phyloP scores from a whole-genome alignment of 1,284 basidiomycete genomes.

The Cryptococcus deneoformans region DNA sequence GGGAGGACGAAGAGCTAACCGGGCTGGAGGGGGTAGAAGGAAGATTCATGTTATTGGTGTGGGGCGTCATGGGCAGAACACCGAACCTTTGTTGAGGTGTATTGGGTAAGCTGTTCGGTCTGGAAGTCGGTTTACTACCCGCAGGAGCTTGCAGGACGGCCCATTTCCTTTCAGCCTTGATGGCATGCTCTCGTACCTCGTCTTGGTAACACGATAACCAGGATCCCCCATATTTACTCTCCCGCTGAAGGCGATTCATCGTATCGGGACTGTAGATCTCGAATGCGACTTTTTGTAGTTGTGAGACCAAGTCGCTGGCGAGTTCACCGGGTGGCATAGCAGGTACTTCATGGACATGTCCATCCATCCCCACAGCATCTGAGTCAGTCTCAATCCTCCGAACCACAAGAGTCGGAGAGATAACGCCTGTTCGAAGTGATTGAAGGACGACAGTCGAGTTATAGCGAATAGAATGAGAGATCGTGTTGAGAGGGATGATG shows the following conservation, averaged over 20 bases:
- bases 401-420: slow-evolving; percentile 88
- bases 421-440: slow-evolving; percentile 87
- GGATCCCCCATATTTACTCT: slow-evolving; percentile 29
- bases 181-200: slow-evolving; percentile 27
- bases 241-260: slow-evolving; percentile 13
- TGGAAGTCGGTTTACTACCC: slow-evolving; percentile 13
- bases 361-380: slow-evolving; percentile 77
- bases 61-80: slow-evolving; percentile 48
- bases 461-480: slow-evolving; percentile 69
- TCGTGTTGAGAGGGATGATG: slow-evolving; percentile 63
- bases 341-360: slow-evolving; percentile 21
- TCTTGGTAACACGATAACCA: slow-evolving; percentile 46
- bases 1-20: slow-evolving; percentile 26
- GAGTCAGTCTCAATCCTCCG: slow-evolving; percentile 90
- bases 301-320: slow-evolving; percentile 89
- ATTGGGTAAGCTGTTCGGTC: slow-evolving; percentile 33
- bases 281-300: slow-evolving; percentile 88
- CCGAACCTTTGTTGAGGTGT: slow-evolving; percentile 39
- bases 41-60: slow-evolving; percentile 24
- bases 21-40: slow-evolving; percentile 44
- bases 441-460: slow-evolving; percentile 95
- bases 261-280: slow-evolving; percentile 68
- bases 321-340: slow-evolving; percentile 74
- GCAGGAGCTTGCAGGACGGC: slow-evolving; percentile 11
- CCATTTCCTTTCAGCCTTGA: slow-evolving; percentile 34